Base-by-base conservation (phyloP, 441 rosid genomes). In the Populus hybrid region DNA sequence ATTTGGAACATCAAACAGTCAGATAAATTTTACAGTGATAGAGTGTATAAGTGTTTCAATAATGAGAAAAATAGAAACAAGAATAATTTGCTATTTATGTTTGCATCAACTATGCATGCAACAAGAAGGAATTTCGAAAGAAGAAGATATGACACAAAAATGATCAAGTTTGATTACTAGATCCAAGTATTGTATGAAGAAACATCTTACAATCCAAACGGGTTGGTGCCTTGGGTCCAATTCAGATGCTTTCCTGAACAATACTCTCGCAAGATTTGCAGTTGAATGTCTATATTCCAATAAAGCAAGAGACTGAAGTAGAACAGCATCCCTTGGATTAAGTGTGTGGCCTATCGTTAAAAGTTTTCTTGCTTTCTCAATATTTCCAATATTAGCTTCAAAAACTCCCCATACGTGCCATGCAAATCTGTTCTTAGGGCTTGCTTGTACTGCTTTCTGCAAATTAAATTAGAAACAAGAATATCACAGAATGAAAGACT, bases 371-470 rank as follows among this genome's bases (percentile, higher is more conserved):
- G 92, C 94, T 84, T 83, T 82, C 73, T 92, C 93, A 59, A 86
- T 63, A 78, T 91, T 92, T 77, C 95, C 92, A 35, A 85, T 67
- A 73, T 91, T 92, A 77, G 88, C 87, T 85, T 95, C 99, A 87
- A 94, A 95, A 77, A 90, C 83, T 71, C 97, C 99, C 98, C 98
- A 95, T 20, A 92, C 92, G 32, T 95, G 98, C 99, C 99, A 95
- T 0, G 99, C 92, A 76, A 91, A 95, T 83, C 98, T 90, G 73
- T 95, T 94, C 81, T 95, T 94, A 69, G 98, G 98, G 86, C 99
- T 95, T 70, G 98, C 93, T 76, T 94, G 93, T 40, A 94, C 89
- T 66, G 99, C 98, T 91, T 86, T 92, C 99, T 94, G 71, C 78
- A 78, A 83, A 79, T 71, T 36, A 35, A 72, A 73, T 2, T 6